phyloP scores from a whole-genome alignment of 2,329 filamentous ascomycete species.

The Ophiostoma pallidulum region DNA sequence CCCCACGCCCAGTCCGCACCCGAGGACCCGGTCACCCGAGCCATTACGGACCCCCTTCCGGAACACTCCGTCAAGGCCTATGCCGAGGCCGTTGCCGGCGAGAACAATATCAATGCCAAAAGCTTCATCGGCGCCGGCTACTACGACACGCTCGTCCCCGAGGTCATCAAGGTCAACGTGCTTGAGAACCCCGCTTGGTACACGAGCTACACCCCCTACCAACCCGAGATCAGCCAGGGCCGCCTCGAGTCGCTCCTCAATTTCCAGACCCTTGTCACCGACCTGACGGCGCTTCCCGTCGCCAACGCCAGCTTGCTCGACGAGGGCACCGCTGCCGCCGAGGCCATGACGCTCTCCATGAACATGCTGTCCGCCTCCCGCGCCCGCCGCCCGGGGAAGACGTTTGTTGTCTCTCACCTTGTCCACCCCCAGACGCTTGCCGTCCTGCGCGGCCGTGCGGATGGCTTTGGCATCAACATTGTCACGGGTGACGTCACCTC shows the following conservation, averaged over 20 bases:
- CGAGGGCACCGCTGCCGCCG: slow-evolving; percentile 83
- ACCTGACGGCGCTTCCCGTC: slow-evolving; percentile 78
- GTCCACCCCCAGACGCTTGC: slow-evolving; percentile 80
- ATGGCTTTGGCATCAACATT: slow-evolving; percentile 84
- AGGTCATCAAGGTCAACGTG: slow-evolving; percentile 87
- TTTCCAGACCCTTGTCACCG: slow-evolving; percentile 87
- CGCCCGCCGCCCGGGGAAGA: slow-evolving; percentile 66
- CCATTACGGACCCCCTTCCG: slow-evolving; percentile 35
- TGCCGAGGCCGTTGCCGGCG: slow-evolving; percentile 25
- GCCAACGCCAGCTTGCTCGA: slow-evolving; percentile 87
- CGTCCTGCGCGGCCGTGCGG: slow-evolving; percentile 74
- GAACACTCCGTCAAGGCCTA: slow-evolving; percentile 50
- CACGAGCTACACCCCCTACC: slow-evolving; percentile 95
- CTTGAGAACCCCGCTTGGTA: slow-evolving; percentile 95
- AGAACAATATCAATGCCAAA: slow-evolving; percentile 35
- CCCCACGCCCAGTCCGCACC: slow-evolving; percentile 33
- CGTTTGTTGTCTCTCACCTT: slow-evolving; percentile 72
- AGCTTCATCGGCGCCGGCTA: slow-evolving; percentile 85
- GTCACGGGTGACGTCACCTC: slow-evolving; percentile 62
- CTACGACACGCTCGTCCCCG: slow-evolving; percentile 74
- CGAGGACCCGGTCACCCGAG: slow-evolving; percentile 27
- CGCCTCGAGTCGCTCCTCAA: slow-evolving; percentile 86
- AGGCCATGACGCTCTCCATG: slow-evolving; percentile 90
- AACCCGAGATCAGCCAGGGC: slow-evolving; percentile 94
- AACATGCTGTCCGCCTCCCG: slow-evolving; percentile 62